These are phyloP conservation scores for Alternaria infectoria DNA, from an alignment of 2,329 filamentous ascomycete species.

Conservation along the genomic window DNA sequence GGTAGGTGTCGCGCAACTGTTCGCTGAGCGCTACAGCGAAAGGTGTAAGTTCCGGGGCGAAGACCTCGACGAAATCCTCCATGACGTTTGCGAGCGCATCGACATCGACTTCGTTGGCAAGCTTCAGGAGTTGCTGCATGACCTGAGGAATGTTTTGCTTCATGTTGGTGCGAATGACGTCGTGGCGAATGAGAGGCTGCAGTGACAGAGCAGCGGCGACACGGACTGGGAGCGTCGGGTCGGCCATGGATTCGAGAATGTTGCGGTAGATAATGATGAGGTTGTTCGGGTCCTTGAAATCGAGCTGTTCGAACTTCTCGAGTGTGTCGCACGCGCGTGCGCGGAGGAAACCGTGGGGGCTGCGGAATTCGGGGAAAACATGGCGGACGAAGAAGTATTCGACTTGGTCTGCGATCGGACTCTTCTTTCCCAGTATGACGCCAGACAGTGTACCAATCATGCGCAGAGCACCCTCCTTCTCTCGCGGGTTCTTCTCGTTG, in stretches of 20 bases:
- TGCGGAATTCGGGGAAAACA: conserved; percentile 97
- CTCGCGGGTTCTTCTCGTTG: conserved; percentile 88
- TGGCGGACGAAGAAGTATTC: conserved; percentile 99
- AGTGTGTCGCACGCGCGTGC: conserved; percentile 96
- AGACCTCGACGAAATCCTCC: conserved; percentile 99
- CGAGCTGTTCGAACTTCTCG: conserved; percentile 95
- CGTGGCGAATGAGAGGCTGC: conserved; percentile 93
- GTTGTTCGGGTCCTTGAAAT: conserved; percentile 97
- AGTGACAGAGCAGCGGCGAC: conserved; percentile 93
- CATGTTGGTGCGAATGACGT: conserved; percentile 93
- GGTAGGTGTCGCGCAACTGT: conserved; percentile 93
- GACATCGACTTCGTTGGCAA: conserved; percentile 97
- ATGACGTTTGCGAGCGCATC: conserved; percentile 98
- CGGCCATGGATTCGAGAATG: conserved; percentile 96
- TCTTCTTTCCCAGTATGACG: conserved; percentile 97
- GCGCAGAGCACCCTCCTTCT: conserved; percentile 93
- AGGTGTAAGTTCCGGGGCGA: conserved; percentile 93
- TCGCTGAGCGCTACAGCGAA: conserved; percentile 96
- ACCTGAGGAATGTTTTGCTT: conserved; percentile 98
- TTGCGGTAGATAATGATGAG: conserved; percentile 95
- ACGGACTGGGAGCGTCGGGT: conserved; percentile 88
- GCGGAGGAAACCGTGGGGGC: conserved; percentile 86
- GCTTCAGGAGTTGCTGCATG: conserved; percentile 97
- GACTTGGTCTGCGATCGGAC: conserved; percentile 94
- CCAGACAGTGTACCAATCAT: conserved; percentile 97